These are phyloP conservation scores for Golubevia pallescens DNA, from an alignment of 1,284 basidiomycete species.

Conservation along the genomic window DNA sequence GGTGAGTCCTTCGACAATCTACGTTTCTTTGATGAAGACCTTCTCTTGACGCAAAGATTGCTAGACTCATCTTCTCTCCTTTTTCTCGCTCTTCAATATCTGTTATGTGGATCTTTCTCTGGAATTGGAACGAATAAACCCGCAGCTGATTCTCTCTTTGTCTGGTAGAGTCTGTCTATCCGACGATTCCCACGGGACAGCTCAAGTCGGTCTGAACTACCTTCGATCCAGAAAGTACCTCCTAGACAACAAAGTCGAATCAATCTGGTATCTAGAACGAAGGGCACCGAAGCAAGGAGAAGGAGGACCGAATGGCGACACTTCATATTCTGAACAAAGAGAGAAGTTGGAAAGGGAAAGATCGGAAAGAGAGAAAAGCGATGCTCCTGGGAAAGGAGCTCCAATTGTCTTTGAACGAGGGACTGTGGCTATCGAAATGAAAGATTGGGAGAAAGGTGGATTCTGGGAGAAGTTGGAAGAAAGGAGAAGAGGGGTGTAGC, in stretches of 20 bases:
- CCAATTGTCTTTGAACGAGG: neutral
- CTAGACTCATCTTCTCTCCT: too few species aligned
- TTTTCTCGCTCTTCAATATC: too few species aligned
- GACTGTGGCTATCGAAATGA: neutral
- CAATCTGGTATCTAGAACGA: conserved; percentile 76
- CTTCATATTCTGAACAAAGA: neutral
- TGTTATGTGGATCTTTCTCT: too few species aligned
- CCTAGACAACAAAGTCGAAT: conserved; percentile 70
- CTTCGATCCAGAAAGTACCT: conserved; percentile 74
- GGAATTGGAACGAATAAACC: too few species aligned
- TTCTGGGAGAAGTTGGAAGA: neutral
- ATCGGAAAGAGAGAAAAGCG: neutral
- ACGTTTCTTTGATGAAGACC: too few species aligned
- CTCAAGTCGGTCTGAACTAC: conserved; percentile 88
- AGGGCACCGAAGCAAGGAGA: too few species aligned
- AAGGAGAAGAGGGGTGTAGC: conserved; percentile 1
- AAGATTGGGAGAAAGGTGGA: neutral
- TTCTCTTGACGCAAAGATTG: too few species aligned
- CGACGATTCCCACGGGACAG: conserved; percentile 92
- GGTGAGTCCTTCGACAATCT: too few species aligned
- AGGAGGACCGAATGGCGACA: neutral
- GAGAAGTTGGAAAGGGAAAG: neutral
- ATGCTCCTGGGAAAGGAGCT: neutral
- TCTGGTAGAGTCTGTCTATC: conserved; percentile 83
- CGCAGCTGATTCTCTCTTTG: conserved; percentile 73